phyloP scores from a whole-genome alignment of 768 basidiomycete genomes.

The Glaciozyma martinii region DNA sequence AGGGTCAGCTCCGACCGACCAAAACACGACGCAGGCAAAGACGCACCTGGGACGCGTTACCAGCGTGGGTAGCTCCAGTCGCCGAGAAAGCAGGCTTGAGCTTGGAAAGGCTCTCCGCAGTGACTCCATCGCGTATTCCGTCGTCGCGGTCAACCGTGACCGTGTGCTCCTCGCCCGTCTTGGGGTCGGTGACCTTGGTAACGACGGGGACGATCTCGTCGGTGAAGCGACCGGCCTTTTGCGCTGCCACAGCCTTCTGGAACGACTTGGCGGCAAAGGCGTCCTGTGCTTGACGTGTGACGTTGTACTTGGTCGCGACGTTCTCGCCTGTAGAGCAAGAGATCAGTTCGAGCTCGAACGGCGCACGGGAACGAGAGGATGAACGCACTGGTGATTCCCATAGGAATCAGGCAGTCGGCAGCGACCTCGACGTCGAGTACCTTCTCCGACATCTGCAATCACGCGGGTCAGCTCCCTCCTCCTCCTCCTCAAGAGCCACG shows the following conservation, averaged over 20 bases:
- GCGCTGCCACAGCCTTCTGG: conserved; percentile 60
- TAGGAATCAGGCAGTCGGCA: conserved; percentile 52
- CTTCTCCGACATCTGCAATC: conserved; percentile 40
- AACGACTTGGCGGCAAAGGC: conserved; percentile 82
- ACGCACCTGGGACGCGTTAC: conserved; percentile 33
- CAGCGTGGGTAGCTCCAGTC: conserved; percentile 45
- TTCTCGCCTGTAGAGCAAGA: conserved; percentile 43
- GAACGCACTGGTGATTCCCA: conserved; percentile 59
- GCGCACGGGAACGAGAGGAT: conserved; percentile 46
- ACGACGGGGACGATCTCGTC: conserved; percentile 85
- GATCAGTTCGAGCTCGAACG: conserved; percentile 46
- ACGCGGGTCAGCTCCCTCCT: not conserved
- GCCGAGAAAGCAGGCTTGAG: conserved; percentile 73
- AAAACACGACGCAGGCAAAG: not conserved
- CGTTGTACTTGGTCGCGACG: conserved; percentile 44
- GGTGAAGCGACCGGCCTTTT: conserved; percentile 61
- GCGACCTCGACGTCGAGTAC: conserved; percentile 52
- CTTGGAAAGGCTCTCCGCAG: conserved; percentile 60
- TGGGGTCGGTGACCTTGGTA: conserved; percentile 45
- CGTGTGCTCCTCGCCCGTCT: conserved; percentile 49
- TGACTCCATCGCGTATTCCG: conserved; percentile 49
- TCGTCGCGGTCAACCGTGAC: conserved; percentile 35
- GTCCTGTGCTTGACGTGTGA: conserved; percentile 77
- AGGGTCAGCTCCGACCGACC: not conserved
- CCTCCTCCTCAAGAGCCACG: not conserved